Base-by-base conservation (phyloP, 495 filamentous ascomycete genomes). In the Cryomyces antarcticus region DNA sequence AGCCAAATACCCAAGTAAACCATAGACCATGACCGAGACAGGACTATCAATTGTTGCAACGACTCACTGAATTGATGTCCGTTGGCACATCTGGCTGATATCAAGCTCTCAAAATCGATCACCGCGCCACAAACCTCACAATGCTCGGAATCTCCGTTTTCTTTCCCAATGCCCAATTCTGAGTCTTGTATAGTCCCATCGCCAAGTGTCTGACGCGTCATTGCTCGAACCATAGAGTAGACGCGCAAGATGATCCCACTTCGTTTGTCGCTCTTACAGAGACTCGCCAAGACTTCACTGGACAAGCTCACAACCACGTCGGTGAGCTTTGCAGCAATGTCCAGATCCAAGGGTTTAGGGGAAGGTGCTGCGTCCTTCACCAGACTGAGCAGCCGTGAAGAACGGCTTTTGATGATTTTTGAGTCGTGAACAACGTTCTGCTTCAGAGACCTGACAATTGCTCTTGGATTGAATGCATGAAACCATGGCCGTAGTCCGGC, bases 61-160 rank as follows among this genome's bases (percentile, higher is more conserved):
- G 7, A 13, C 43, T 41, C 27, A 45, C 43, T 29, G 7, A 45
- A 30, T 28, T 30, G 29, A 31, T 45, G 43, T 7, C 43, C 43
- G 1, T 29, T 9, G 11, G 17, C 11, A 28, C 43, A 45, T 27
- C 30, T 45, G n/a, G 37, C 43, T 28, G 7, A 41, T 1, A 9
- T n/a, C 27, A 39, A 28, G 13, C 35, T 38, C 30, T 45, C 43
- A 17, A 45, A 45, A 7, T 9, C 37, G 5, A 45, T 45, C n/a
- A 12, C 13, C 5, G 24, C 30, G 17, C n/a, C 37, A 28, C 43
- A 45, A n/a, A 45, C 30, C 12, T 39, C 37, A 34, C 43, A 45
- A 6, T 36, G 24, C 13, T 45, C 43, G 7, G 38, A 2, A 17
- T 28, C 27, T 35, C 33, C 12, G 9, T 9, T 1, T 12, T 35